These are phyloP conservation scores for Sporisorium iseilematis-ciliati DNA, from an alignment of 1,284 basidiomycete species.

Conservation along the genomic window DNA sequence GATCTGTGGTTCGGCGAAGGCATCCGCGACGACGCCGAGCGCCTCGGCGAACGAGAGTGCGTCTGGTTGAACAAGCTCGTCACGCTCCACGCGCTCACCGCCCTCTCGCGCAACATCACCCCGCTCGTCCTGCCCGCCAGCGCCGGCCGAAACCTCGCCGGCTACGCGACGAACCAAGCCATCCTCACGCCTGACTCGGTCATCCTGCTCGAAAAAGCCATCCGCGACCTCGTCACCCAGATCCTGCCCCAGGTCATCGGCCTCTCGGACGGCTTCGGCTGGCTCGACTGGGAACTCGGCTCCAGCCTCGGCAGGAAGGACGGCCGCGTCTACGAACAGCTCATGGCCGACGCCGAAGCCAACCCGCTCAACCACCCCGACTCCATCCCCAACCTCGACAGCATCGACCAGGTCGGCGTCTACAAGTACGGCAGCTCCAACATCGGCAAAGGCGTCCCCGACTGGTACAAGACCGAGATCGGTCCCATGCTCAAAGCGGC, in stretches of 20 bases:
- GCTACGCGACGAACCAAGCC: slow-evolving; percentile 74
- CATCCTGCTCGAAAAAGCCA: slow-evolving; percentile 74
- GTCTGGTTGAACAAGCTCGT: slow-evolving; percentile 59
- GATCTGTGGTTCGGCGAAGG: slow-evolving; percentile 64
- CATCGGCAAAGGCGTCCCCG: slow-evolving; percentile 58
- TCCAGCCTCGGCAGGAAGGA: slow-evolving; percentile 76
- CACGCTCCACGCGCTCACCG: slow-evolving; percentile 53
- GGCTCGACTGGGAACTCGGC: slow-evolving; percentile 80
- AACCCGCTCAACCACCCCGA: slow-evolving; percentile 76
- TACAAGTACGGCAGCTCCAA: slow-evolving; percentile 51
- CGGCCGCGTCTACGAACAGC: slow-evolving; percentile 78
- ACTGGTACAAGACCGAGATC: slow-evolving; percentile 57
- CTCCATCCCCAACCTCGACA: slow-evolving; percentile 20
- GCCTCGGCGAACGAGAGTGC: slow-evolving; percentile 39
- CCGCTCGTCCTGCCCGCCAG: slow-evolving; percentile 75
- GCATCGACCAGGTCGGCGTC: slow-evolving; percentile 48
- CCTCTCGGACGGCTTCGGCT: slow-evolving; percentile 80
- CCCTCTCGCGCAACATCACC: slow-evolving; percentile 57
- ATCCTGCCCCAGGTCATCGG: slow-evolving; percentile 79
- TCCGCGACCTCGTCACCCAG: slow-evolving; percentile 73
- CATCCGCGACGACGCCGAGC: slow-evolving; percentile 43
- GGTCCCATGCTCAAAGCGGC: slow-evolving; percentile 55
- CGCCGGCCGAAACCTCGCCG: slow-evolving; percentile 75
- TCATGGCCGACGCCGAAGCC: slow-evolving; percentile 77
- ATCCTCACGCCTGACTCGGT: slow-evolving; percentile 72